phyloP scores from a whole-genome alignment of 495 filamentous ascomycete species.

The Achaetomiella virescens region DNA sequence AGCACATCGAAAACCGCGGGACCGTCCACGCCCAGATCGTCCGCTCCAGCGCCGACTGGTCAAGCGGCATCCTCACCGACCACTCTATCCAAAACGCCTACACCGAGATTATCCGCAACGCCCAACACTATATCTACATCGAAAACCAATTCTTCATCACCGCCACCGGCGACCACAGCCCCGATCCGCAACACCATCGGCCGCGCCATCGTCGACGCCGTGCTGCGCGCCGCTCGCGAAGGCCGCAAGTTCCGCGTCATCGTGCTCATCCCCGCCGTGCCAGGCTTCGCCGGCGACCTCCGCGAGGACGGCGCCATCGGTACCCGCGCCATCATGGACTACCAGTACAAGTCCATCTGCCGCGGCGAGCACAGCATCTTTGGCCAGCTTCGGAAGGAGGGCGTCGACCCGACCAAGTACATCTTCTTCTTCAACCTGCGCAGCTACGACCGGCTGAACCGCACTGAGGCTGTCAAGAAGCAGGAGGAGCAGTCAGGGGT shows the following conservation, averaged over 20 bases:
- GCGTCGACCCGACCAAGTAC: slow-evolving; percentile 72
- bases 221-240: slow-evolving; percentile 73
- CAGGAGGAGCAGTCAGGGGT: slow-evolving; percentile 75
- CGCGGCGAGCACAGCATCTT: slow-evolving; percentile 88
- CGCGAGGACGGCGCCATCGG: slow-evolving; percentile 74
- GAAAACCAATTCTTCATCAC: slow-evolving; percentile 99
- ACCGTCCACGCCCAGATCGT: slow-evolving; percentile 78
- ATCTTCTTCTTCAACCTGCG: slow-evolving; percentile 90
- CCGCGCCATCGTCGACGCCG: slow-evolving; percentile 81
- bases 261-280: slow-evolving; percentile 80
- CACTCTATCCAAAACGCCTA: slow-evolving; percentile 93
- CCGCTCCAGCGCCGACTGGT: slow-evolving; percentile 87
- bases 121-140: slow-evolving; percentile 90
- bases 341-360: slow-evolving; percentile 93
- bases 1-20: slow-evolving; percentile 48
- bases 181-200: slow-evolving; percentile 88
- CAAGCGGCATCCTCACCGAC: slow-evolving; percentile 83
- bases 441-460: slow-evolving; percentile 85
- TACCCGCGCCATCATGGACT: slow-evolving; percentile 95
- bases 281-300: slow-evolving; percentile 89
- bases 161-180: slow-evolving; percentile 81
- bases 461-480: slow-evolving; percentile 58
- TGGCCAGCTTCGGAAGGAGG: slow-evolving; percentile 66
- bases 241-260: slow-evolving; percentile 87
- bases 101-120: slow-evolving; percentile 72